These are phyloP conservation scores for Phytophthora pluvialis DNA, from an alignment of 352 stramenopile species.

Conservation along the genomic window DNA sequence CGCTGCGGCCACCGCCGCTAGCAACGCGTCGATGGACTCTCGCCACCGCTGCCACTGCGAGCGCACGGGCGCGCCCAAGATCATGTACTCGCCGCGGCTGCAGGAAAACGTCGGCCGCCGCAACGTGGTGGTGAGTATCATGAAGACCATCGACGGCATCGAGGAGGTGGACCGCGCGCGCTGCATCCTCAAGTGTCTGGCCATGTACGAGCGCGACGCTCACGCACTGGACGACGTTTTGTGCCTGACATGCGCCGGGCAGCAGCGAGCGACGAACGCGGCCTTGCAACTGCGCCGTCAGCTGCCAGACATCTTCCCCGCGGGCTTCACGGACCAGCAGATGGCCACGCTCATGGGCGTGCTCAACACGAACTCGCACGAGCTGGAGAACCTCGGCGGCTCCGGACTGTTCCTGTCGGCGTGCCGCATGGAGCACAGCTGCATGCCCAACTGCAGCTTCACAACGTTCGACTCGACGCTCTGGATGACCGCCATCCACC, in stretches of 20 bases:
- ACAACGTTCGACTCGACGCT: slow-evolving; percentile 70
- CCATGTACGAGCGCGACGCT: slow-evolving; percentile 57
- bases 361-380: slow-evolving; percentile 79
- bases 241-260: slow-evolving; percentile 50
- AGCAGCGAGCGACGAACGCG: slow-evolving; percentile 47
- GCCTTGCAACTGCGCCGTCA: slow-evolving; percentile 51
- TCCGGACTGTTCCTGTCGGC: slow-evolving; percentile 77
- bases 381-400: slow-evolving; percentile 74
- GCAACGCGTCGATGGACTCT: slow-evolving; percentile 20
- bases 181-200: slow-evolving; percentile 74
- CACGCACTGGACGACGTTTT: slow-evolving; percentile 56
- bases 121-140: slow-evolving; percentile 60
- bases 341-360: slow-evolving; percentile 73
- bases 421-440: slow-evolving; percentile 81
- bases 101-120: slow-evolving; percentile 51
- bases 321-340: slow-evolving; percentile 58
- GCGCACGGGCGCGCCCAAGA: slow-evolving; percentile 30
- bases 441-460: slow-evolving; percentile 75
- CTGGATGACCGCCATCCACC: slow-evolving; percentile 82
- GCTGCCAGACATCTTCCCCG: slow-evolving; percentile 59
- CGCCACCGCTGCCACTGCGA: slow-evolving; percentile 47
- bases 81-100: slow-evolving; percentile 54
- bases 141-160: slow-evolving; percentile 66
- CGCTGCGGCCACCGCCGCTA: slow-evolving; percentile 24
- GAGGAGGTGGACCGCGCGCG: slow-evolving; percentile 74